Base-by-base conservation (phyloP, 2,329 filamentous ascomycete genomes). In the Parascedosporium putredinis region DNA sequence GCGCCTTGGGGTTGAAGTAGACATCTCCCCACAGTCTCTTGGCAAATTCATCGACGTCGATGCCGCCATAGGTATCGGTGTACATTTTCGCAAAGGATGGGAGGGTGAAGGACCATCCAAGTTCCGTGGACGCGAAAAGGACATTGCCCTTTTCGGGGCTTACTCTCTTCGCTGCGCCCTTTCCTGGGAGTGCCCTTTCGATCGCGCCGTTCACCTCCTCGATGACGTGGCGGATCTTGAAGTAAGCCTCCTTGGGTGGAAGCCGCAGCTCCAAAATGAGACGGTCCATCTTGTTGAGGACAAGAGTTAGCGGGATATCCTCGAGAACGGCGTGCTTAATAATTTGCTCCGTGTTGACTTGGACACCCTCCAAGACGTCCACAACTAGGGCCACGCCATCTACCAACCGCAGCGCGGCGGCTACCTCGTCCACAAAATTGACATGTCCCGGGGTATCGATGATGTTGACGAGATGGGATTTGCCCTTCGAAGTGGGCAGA, bases 131-230 rank as follows among this genome's bases (percentile, higher is more conserved):
- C 1, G 91, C 87, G 62, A 98, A 98, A 8, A 94, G 83, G n/a
- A 98, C 93, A 62, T 98, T 98, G 54, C 93, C 93, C 69, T 90
- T 95, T 63, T 98, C 93, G 0, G 93, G 93, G 57, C 91, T 97
- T 54, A 98, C 68, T 55, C 93, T 81, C 66, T 80, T 81, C 53
- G 78, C 81, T 60, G 88, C 87, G 24, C 90, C 89, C 58, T 81
- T 79, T 2, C 88, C 84, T 3, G 93, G 91, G 24, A 89, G 74
- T 3, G 86, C 85, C 62, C 86, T 89, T 62, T 95, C 88, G 59
- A 98, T 97, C 57, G 93, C 73, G 1, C 88, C 95, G 68, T 98
- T 98, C 66, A 98, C 90, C 67, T 97, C 88, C 66, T 98, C 93
- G 49, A 98, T 81, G n/a, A 96, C 89, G 64, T 97, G 90, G 69